Conservation (phyloP, 169 alveolate species). For the Eimeria sp. region DNA sequence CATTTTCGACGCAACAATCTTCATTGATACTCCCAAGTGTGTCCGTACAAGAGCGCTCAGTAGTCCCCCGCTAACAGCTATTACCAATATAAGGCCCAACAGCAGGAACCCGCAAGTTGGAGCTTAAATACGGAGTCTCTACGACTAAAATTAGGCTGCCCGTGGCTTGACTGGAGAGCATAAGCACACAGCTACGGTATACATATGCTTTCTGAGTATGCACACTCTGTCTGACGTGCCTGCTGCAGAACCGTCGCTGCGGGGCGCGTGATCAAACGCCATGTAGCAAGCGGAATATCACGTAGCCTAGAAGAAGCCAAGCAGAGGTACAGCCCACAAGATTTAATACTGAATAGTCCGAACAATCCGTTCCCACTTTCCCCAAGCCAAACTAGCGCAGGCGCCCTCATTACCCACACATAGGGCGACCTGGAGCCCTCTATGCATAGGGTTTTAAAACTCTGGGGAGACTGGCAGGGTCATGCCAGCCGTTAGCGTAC, state of each 20-base stretch:
- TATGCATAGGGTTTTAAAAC: not conserved
- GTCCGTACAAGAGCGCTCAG: not conserved
- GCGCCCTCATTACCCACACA: not conserved
- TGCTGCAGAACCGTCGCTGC: constrained; percentile 37
- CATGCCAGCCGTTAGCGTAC: constrained; percentile 14
- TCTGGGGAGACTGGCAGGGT: not conserved
- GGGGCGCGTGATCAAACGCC: constrained; percentile 31
- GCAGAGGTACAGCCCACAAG: not conserved
- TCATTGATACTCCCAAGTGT: constrained; percentile 20
- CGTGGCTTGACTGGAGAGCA: not conserved
- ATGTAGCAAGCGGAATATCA: not conserved
- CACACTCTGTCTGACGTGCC: constrained; percentile 5
- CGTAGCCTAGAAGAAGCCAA: constrained; percentile 2
- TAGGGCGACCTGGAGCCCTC: not conserved
- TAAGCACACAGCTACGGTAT: not conserved
- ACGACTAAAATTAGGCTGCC: not conserved
- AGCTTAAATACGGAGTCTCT: not conserved
- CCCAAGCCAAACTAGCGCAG: not conserved
- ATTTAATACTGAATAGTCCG: not conserved
- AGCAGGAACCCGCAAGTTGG: not conserved
- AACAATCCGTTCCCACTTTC: not conserved
- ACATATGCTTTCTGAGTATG: not conserved
- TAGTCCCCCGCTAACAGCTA: not conserved
- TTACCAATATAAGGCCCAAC: not conserved
- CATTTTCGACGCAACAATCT: not conserved